Evolutionary conservation across 1,139 yeast species (phyloP).

Genomic region (Meyerozyma carpophila): DNA sequence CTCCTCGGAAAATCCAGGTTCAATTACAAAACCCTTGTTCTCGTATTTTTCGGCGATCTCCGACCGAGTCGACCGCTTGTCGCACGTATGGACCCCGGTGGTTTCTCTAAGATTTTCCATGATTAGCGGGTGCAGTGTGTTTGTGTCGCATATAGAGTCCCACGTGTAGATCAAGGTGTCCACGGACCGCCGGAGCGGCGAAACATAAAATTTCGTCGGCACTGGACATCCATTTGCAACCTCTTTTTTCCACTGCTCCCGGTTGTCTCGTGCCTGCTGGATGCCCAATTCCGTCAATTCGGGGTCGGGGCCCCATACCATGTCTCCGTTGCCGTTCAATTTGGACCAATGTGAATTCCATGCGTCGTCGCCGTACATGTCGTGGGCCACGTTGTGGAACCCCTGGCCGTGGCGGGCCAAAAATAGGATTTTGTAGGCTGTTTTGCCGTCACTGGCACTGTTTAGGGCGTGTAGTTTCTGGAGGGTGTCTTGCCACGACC

Average conservation of each 20-base stretch:
- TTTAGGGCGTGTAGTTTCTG: constrained; percentile 25
- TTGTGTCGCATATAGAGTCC: constrained; percentile 24
- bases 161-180: constrained; percentile 29
- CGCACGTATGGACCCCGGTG: constrained; percentile 41
- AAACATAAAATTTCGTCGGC: constrained; percentile 29
- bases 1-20: constrained; percentile 35
- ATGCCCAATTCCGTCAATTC: constrained; percentile 36
- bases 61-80: constrained; percentile 32
- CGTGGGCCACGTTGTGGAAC: constrained; percentile 39
- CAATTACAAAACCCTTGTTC: constrained; percentile 27
- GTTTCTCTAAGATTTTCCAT: constrained; percentile 41
- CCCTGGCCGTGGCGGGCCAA: constrained; percentile 47
- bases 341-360: constrained; percentile 44
- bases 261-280: constrained; percentile 30
- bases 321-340: constrained; percentile 37
- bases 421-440: constrained; percentile 32
- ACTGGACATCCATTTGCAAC: constrained; percentile 9
- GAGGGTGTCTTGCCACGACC: constrained; percentile 28
- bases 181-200: constrained; percentile 34
- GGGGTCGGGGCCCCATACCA: constrained; percentile 47
- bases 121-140: constrained; percentile 24
- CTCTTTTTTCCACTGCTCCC: constrained; percentile 14
- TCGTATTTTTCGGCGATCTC: constrained; percentile 28
- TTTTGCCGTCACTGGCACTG: constrained; percentile 12
- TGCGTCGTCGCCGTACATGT: constrained; percentile 34